Conservation (phyloP, 179 eudicot species). For the Nepenthes alata region DNA sequence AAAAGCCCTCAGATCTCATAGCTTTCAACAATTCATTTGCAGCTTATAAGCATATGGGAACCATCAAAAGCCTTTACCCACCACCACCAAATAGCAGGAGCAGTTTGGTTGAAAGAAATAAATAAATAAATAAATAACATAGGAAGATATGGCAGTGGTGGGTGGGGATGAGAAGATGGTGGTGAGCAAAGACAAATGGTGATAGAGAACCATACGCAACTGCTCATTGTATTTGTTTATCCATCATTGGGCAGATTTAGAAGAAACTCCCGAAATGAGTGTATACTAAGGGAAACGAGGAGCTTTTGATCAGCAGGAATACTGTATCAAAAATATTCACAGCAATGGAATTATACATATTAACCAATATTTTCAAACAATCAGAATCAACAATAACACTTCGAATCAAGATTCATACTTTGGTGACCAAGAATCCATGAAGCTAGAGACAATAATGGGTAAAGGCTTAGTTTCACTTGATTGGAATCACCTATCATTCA, state of each 20-base stretch:
- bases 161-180: conserved; percentile 1
- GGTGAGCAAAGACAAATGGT: conserved; percentile 14
- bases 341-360: too few species aligned
- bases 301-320: not conserved
- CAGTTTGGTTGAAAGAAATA: not conserved
- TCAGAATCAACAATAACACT: too few species aligned
- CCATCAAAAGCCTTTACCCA: not conserved
- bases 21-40: not conserved
- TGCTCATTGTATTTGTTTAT: conserved; percentile 21
- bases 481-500: too few species aligned
- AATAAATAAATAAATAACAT: not conserved
- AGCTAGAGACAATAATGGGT: too few species aligned
- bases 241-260: conserved; percentile 25
- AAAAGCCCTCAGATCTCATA: conserved; percentile 5
- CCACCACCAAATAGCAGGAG: conserved; percentile 1
- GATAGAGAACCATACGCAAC: conserved; percentile 13
- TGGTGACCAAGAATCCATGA: too few species aligned
- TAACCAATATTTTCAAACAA: too few species aligned
- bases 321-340: not conserved
- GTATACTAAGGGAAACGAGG: not conserved
- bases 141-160: not conserved
- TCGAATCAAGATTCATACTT: too few species aligned
- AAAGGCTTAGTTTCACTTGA: too few species aligned
- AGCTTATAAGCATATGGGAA: not conserved
- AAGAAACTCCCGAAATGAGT: not conserved